A percentile compares a stretch with the other conserved stretches of the same genome.
Conservation (phyloP, 2,329 filamentous ascomycete species). For the Domatiomyces catenatus region DNA sequence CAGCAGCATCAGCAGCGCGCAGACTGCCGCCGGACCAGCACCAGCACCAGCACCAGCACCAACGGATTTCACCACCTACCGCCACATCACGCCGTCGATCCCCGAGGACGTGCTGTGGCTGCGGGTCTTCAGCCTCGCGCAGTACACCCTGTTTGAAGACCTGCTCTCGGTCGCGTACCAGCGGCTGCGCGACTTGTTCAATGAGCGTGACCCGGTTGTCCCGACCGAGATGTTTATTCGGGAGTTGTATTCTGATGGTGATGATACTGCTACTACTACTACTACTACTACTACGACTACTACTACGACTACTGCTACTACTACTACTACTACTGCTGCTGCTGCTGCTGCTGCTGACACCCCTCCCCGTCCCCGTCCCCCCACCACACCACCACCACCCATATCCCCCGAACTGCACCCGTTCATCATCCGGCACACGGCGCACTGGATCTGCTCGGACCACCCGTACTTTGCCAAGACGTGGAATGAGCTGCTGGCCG, state of each 20-base stretch:
- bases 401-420: background rate
- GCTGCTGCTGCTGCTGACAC: too few species aligned
- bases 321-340: too few species aligned
- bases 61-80: too few species aligned
- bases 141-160: background rate
- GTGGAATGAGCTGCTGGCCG: background rate
- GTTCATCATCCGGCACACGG: background rate
- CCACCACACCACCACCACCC: background rate
- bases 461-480: background rate
- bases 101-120: background rate
- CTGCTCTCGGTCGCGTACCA: background rate
- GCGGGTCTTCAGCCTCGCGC: background rate
- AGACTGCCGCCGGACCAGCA: background rate
- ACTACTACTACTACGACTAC: too few species aligned
- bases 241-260: background rate
- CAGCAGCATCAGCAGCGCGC: background rate
- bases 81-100: background rate
- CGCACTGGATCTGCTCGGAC: background rate
- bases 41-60: background rate
- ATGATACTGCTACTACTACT: background rate
- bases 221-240: background rate
- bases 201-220: background rate
- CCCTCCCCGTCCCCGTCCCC: too few species aligned
- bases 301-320: too few species aligned
- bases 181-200: background rate